Percentiles rank a stretch among this genome's conserved stretches.
These are phyloP conservation scores for Akebia trifoliata DNA, from an alignment of 164 flowering plant genomes.

Conservation along the genomic window DNA sequence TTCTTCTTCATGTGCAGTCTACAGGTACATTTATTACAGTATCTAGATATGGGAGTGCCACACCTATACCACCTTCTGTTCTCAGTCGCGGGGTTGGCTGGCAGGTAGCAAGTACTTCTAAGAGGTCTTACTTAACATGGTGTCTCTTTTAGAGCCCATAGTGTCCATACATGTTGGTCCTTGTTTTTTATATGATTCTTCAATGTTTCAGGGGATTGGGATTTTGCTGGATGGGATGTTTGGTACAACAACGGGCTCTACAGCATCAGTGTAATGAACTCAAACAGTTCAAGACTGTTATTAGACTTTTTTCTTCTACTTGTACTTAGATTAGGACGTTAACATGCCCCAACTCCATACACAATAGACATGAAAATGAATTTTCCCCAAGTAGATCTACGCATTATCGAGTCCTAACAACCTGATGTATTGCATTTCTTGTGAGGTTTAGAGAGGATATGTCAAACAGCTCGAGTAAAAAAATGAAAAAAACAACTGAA, in stretches of 20 bases:
- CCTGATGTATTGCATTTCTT: no score
- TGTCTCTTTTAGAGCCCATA: background rate
- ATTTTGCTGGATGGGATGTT: slow-evolving; percentile 64
- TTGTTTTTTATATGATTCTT: background rate
- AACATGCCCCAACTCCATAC: no score
- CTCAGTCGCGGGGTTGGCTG: slow-evolving; percentile 72
- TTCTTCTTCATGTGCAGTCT: slow-evolving; percentile 45
- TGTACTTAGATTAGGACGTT: no score
- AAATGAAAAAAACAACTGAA: no score
- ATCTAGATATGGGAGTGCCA: slow-evolving; percentile 70
- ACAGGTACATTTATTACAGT: slow-evolving; percentile 63
- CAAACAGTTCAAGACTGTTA: background rate
- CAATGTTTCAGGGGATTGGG: slow-evolving; percentile 59
- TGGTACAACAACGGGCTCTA: slow-evolving; percentile 70
- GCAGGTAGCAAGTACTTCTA: slow-evolving; percentile 43
- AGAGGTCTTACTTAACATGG: background rate
- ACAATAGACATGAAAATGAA: no score
- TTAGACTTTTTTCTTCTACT: no score
- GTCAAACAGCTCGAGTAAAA: no score
- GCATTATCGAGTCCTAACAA: no score
- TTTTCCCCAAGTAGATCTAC: no score
- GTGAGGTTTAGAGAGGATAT: no score
- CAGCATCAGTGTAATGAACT: slow-evolving; percentile 82
- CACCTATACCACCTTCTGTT: slow-evolving; percentile 76
- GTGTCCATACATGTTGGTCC: background rate